Conservation (phyloP, 257 asterid species). For the Solanum sparsipilum region DNA sequence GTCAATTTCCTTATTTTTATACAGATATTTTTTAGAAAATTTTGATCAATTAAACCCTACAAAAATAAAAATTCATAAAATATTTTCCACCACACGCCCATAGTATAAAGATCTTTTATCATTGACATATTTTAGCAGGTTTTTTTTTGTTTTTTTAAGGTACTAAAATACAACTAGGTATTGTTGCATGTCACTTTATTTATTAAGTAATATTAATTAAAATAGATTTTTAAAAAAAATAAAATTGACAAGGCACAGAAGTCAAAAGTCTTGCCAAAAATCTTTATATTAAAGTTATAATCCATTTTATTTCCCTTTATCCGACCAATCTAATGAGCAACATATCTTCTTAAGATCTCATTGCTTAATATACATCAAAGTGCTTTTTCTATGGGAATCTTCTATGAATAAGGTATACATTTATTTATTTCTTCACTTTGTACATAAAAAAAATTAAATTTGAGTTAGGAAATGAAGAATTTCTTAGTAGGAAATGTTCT, state of each 20-base stretch:
- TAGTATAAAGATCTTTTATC: background rate
- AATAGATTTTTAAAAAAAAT: background rate
- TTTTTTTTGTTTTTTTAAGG: background rate
- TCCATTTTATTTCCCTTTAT: constrained; percentile 2
- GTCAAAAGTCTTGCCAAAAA: background rate
- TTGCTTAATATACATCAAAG: background rate
- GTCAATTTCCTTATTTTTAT: background rate
- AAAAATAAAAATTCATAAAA: too few species aligned
- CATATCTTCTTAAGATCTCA: background rate
- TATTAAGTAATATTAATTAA: too few species aligned
- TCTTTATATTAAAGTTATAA: background rate
- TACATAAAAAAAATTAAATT: background rate
- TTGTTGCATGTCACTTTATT: background rate
- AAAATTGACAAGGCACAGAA: background rate
- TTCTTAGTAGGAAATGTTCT: background rate
- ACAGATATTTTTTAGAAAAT: too few species aligned
- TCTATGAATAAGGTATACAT: background rate
- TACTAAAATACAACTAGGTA: background rate
- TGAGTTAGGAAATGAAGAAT: background rate
- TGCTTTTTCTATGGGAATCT: background rate
- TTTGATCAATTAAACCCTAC: too few species aligned
- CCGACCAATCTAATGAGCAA: background rate
- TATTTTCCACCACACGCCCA: background rate
- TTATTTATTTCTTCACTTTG: background rate
- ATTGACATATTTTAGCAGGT: background rate